Evolutionary conservation across 257 asterid species (phyloP), one percentile per base, ranked within the genome.

Genomic region (Gardenia jasminoides): DNA sequence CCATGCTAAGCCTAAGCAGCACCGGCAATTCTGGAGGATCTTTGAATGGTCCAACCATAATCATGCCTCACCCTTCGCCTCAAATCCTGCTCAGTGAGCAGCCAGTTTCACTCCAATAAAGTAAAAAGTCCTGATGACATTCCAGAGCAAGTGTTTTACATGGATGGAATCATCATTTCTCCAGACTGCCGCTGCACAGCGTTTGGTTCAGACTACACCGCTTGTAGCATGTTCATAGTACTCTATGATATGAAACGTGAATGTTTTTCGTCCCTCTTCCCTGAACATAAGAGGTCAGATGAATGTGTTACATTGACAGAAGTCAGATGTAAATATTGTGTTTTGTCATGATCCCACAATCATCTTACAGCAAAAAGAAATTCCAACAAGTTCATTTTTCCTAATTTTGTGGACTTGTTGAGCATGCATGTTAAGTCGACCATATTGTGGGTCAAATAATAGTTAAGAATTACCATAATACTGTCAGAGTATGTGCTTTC

Each of bases 1-100:
- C 79, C 89, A 84, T 61, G 69, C 78, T 7, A 88, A 88, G 84
- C 90, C 83, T 71, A 94, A 87, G 85, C 81, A 77, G 85, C 81
- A 77, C 44, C 62, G 92, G 10, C 88, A 90, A 78, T 82, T 86
- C 77, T 86, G 91, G 93, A 91, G 91, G 84, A 85, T 85, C 76
- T 82, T 89, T 56, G 72, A 80, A 1, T 86, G 90, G 83, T 87
- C 94, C 77, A 80, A 81, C 79, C 84, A 81, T 31, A 70, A 82
- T 41, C 58, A 78, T 15, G 70, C 82, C 70, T 62, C 89, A 26
- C 79, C 91, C 66, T 81, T 86, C 65, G 81, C 90, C 70, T 50
- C 86, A 68, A 80, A 86, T 13, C 85, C 82, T 46, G 76, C 87
- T 76, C 86, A 56, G 43, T 88, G 61, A 82, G 74, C 75, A 70